A percentile compares a stretch with the other conserved stretches of the same genome.
Evolutionary conservation across 352 stramenopile genomes (phyloP).

Genomic region (Globisporangium takayamanum): DNA sequence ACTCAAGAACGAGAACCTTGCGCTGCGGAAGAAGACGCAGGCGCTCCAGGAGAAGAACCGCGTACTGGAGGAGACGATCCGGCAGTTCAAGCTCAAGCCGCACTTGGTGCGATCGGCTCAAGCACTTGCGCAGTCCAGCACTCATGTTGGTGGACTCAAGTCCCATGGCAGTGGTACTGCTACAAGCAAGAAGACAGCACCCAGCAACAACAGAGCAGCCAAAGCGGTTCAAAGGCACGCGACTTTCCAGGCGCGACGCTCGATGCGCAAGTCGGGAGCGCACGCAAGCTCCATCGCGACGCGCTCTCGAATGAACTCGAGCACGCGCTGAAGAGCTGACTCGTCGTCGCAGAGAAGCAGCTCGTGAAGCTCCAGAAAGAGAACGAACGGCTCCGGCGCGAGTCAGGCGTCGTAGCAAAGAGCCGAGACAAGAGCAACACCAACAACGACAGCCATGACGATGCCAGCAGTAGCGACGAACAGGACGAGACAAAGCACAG

Average conservation of each 20-base stretch:
- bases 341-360: conserved; percentile 67
- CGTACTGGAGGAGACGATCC: conserved; percentile 51
- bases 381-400: conserved; percentile 47
- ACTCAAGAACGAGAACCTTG: conserved; percentile 67
- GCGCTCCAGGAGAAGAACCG: conserved; percentile 63
- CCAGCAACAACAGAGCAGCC: neutral
- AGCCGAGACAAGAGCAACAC: conserved; percentile 30
- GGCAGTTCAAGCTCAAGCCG: conserved; percentile 18
- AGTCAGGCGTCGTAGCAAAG: neutral
- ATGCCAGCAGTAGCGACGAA: conserved; percentile 22
- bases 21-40: conserved; percentile 74
- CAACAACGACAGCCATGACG: conserved; percentile 4
- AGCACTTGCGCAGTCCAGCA: neutral
- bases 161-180: neutral
- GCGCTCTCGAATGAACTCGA: conserved; percentile 55
- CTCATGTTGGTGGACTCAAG: too few species aligned
- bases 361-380: conserved; percentile 60
- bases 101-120: conserved; percentile 6
- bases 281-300: conserved; percentile 41
- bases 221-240: conserved; percentile 4
- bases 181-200: conserved; percentile 7
- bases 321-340: conserved; percentile 57
- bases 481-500: neutral
- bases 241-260: conserved; percentile 26
- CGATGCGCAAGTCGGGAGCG: conserved; percentile 36